phyloP scores from a whole-genome alignment of 1,284 basidiomycete species.

The Gymnopus androsaceus region DNA sequence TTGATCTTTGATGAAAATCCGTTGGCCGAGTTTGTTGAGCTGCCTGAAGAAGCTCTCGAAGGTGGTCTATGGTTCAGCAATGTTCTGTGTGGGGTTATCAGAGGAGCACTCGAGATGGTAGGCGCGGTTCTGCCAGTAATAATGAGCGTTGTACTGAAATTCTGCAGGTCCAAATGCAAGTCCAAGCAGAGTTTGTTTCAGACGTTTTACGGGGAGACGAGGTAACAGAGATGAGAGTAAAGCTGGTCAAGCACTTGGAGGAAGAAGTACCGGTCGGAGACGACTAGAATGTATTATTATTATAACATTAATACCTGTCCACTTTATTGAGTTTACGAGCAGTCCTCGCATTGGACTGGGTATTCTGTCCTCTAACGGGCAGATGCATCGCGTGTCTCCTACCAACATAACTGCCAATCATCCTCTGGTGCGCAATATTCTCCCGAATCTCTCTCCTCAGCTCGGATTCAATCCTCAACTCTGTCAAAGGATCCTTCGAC shows the following conservation, averaged over 20 bases:
- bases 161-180: constrained; percentile 92
- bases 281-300: constrained; percentile 47
- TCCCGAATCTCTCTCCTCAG: constrained; percentile 77
- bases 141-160: constrained; percentile 18
- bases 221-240: constrained; percentile 90
- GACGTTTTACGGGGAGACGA: constrained; percentile 94
- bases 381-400: constrained; percentile 85
- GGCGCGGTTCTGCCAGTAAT: constrained; percentile 23
- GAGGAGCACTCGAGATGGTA: constrained; percentile 97
- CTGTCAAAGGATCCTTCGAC: constrained; percentile 60
- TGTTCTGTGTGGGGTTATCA: constrained; percentile 89
- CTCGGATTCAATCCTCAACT: constrained; percentile 82
- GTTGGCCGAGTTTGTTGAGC: constrained; percentile 94
- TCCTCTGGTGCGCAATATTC: constrained; percentile 87
- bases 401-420: constrained; percentile 88
- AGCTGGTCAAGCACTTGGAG: constrained; percentile 88
- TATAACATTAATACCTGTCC: not conserved
- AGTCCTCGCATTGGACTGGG: constrained; percentile 82
- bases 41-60: constrained; percentile 90
- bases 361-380: constrained; percentile 89
- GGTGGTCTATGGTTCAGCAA: constrained; percentile 97
- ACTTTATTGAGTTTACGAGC: constrained; percentile 77
- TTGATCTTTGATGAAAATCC: constrained; percentile 96
- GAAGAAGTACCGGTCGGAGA: constrained; percentile 88
- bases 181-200: constrained; percentile 86